A percentile compares a stretch with the other conserved stretches of the same genome.
Conservation (phyloP, 768 basidiomycete genomes). For the Punctularia strigosozonata region DNA sequence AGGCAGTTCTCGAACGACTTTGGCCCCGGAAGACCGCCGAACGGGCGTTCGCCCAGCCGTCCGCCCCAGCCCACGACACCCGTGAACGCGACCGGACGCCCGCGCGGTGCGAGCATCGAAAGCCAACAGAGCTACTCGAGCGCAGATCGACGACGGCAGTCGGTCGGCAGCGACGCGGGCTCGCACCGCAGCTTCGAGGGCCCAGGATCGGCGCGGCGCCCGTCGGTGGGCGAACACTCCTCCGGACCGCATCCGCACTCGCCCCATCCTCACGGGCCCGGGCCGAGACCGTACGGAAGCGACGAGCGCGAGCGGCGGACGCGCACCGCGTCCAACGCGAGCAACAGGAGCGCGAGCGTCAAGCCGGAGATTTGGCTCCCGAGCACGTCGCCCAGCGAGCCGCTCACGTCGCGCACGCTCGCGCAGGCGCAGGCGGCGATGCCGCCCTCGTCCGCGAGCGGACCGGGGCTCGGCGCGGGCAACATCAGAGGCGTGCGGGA, state of each 20-base stretch:
- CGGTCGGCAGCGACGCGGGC: neutral
- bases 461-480: neutral
- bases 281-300: neutral
- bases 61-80: too few species aligned
- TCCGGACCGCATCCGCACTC: too few species aligned
- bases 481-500: neutral
- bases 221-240: too few species aligned
- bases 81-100: too few species aligned
- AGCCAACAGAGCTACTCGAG: too few species aligned
- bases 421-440: neutral
- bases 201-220: neutral
- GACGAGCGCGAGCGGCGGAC: neutral
- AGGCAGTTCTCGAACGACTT: too few species aligned
- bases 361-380: neutral
- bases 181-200: neutral
- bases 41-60: too few species aligned
- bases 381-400: neutral
- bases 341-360: neutral
- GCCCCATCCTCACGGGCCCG: neutral
- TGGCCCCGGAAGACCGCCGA: too few species aligned
- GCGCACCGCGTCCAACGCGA: neutral
- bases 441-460: neutral
- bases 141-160: too few species aligned
- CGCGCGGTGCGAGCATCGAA: too few species aligned
- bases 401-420: neutral